Evolutionary conservation across 768 basidiomycete species (phyloP).

Genomic region (Suillus cothurnatus): DNA sequence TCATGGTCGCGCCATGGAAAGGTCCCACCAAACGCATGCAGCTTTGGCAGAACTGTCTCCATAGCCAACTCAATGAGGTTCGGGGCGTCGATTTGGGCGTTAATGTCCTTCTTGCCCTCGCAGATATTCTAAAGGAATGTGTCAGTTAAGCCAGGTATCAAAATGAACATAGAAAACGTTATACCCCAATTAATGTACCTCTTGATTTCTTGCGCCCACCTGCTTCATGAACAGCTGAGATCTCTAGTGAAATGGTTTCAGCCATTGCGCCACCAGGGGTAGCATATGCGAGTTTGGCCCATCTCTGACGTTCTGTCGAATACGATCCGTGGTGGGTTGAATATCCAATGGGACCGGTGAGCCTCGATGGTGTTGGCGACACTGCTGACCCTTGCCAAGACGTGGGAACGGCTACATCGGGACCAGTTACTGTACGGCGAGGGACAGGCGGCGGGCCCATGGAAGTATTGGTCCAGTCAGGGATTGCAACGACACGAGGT

Average conservation of each 20-base stretch:
- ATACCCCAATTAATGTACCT: constrained; percentile 4
- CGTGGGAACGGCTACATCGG: too few species aligned
- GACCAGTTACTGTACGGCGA: too few species aligned
- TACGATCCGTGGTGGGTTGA: constrained; percentile 11
- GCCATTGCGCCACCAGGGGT: neutral
- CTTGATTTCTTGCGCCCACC: neutral
- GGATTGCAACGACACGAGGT: too few species aligned
- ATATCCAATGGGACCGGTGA: too few species aligned
- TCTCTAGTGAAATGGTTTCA: constrained; percentile 9
- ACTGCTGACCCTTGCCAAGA: too few species aligned
- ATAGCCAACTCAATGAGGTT: constrained; percentile 1
- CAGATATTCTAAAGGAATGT: constrained; percentile 9
- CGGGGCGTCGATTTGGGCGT: neutral
- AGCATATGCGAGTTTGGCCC: constrained; percentile 1
- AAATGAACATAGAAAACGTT: neutral
- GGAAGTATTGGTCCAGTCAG: too few species aligned
- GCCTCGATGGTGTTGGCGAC: too few species aligned
- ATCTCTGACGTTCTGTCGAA: neutral
- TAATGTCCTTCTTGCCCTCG: constrained; percentile 8
- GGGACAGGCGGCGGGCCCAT: too few species aligned
- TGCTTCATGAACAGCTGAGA: neutral
- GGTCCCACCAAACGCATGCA: neutral
- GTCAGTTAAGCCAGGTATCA: neutral
- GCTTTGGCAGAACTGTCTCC: neutral
- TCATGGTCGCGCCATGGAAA: neutral